Evolutionary conservation across 768 basidiomycete species (phyloP), one percentile per base, ranked within the genome.

Genomic region (Pulveroboletus frians): DNA sequence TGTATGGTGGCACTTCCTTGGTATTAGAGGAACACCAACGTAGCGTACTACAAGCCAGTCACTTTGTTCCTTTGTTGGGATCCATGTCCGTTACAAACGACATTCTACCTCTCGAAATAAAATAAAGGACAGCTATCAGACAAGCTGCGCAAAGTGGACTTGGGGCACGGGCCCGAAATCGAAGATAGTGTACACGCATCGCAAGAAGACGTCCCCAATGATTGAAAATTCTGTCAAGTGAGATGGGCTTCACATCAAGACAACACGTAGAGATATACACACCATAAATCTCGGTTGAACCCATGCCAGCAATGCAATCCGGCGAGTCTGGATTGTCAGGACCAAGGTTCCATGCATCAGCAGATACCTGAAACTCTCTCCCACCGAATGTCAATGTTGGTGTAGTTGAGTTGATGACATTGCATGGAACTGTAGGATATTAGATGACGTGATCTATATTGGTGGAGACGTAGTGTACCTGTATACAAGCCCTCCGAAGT

Each of bases 291-390:
- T n/a, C 2, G n/a, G 17, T 17, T 36, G 35, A 36, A 36, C 40
- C 47, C 36, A 74, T 54, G 5, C 64, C 68, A 27, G 67, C 65
- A 2, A 69, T 46, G 48, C 73, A 73, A 18, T 59, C 46, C 6
- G 55, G 45, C 23, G 64, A 65, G 3, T 9, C 23, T 1, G 10
- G 2, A 13, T 3, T 6, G 8, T 53, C 42, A 9, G 56, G 54
- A 8, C 76, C 79, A 4, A 78, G 57, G 59, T 74, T 76, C 67
- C 68, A 70, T 26, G 58, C 59, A 8, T 47, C 54, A 4, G 60
- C 39, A 20, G 60, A 51, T 47, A 77, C 64, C 17, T 37, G 13
- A 60, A 72, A 76, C 5, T 51, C 31, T 41, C 57, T 59, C 15
- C 66, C 67, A 43, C 61, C 69, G 58, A 78, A 70, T 0, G 60